Conservation (phyloP, 306 rosid genomes). For the Acacia melanoxylon region DNA sequence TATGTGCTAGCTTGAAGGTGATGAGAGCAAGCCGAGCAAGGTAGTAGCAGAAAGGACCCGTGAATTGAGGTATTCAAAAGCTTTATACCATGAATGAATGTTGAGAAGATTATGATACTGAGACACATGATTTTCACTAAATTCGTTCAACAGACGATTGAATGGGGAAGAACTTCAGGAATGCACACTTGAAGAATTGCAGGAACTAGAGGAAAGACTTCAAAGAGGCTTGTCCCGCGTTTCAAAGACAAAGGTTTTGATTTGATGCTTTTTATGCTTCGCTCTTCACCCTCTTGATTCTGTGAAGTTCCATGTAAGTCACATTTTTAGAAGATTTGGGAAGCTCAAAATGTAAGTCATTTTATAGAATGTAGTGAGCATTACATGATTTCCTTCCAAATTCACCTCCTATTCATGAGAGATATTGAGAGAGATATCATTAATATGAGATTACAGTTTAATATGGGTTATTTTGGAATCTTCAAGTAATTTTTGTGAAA, state of each 20-base stretch:
- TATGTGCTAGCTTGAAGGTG: not conserved
- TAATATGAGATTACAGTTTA: not conserved
- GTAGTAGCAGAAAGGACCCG: constrained; percentile 11
- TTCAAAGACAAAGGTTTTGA: constrained; percentile 8
- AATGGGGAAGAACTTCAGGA: constrained; percentile 24
- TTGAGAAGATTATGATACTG: not conserved
- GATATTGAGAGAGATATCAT: not conserved
- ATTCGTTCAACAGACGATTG: not conserved
- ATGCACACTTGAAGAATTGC: not conserved
- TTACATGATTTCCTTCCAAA: not conserved
- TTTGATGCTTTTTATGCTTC: not conserved
- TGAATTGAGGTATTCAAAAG: constrained; percentile 21
- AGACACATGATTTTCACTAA: not conserved
- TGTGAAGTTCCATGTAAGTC: not conserved
- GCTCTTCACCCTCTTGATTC: not conserved
- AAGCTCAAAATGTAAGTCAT: not conserved
- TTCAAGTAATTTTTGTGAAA: not conserved
- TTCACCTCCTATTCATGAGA: not conserved
- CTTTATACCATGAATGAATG: not conserved
- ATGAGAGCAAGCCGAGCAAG: not conserved
- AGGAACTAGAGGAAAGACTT: constrained; percentile 12
- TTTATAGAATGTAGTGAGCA: not conserved
- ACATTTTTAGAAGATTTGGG: not conserved
- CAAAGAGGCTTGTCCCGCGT: constrained; percentile 1
- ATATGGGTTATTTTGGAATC: not conserved